A percentile compares a stretch with the other conserved stretches of the same genome.
Evolutionary conservation across 768 basidiomycete genomes (phyloP).

Genomic region (Pleurotus tuber-regium): DNA sequence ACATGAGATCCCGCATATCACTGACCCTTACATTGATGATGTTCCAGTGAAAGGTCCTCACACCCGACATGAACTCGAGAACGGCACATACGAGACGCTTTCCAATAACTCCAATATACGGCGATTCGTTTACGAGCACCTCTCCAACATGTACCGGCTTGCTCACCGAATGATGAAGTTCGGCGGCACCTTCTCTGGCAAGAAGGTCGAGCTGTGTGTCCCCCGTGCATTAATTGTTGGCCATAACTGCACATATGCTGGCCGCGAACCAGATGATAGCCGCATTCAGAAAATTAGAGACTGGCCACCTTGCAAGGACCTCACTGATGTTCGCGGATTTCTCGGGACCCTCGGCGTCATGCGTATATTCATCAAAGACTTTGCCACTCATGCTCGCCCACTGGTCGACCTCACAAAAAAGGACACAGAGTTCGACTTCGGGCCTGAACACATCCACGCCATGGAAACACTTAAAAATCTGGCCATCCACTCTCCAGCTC

Average conservation of each 20-base stretch:
- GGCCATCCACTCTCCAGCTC: conserved; percentile 11
- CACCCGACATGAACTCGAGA: conserved; percentile 23
- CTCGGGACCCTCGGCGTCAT: conserved; percentile 25
- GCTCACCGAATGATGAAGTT: conserved; percentile 32
- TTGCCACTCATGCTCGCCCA: conserved; percentile 15
- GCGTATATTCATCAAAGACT: conserved; percentile 27
- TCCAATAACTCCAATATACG: conserved; percentile 33
- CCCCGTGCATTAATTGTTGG: conserved; percentile 13
- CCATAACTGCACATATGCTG: conserved; percentile 31
- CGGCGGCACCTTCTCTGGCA: conserved; percentile 29
- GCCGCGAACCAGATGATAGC: conserved; percentile 26
- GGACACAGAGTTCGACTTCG: conserved; percentile 20
- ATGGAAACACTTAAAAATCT: conserved; percentile 11
- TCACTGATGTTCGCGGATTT: conserved; percentile 22
- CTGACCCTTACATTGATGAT: conserved; percentile 38
- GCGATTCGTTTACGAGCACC: conserved; percentile 38
- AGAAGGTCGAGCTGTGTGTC: conserved; percentile 21
- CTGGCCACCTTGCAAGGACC: conserved; percentile 24
- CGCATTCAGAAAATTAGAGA: conserved; percentile 18
- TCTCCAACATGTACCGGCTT: conserved; percentile 31
- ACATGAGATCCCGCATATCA: conserved; percentile 35
- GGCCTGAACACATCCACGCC: not conserved
- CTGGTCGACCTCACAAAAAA: conserved; percentile 26
- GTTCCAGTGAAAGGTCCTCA: conserved; percentile 29
- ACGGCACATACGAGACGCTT: conserved; percentile 32